Evolutionary conservation across 192 early-diverging fungal genomes (phyloP).

Genomic region (Polychytrium aggregatum): DNA sequence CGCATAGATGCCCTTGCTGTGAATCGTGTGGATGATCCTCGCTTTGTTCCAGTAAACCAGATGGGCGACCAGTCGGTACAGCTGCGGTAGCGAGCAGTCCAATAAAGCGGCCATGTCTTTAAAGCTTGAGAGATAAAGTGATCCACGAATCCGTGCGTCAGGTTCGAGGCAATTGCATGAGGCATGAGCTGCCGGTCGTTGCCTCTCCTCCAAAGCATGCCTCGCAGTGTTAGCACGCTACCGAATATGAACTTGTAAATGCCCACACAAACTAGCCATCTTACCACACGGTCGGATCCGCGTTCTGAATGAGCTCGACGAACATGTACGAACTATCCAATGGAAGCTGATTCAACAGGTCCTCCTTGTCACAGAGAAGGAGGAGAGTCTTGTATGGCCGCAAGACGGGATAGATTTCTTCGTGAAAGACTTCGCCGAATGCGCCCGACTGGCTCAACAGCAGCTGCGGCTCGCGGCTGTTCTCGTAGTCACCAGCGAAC

Average conservation of each 20-base stretch:
- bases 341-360: slow-evolving; percentile 65
- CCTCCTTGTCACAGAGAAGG: slow-evolving; percentile 72
- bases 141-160: no score
- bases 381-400: slow-evolving; percentile 81
- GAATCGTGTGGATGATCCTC: slow-evolving; percentile 76
- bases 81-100: slow-evolving; percentile 89
- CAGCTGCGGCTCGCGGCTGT: no score
- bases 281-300: slow-evolving; percentile 55
- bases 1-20: slow-evolving; percentile 66
- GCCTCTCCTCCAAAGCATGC: no score
- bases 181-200: no score
- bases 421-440: slow-evolving; percentile 4
- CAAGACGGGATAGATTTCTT: slow-evolving; percentile 51
- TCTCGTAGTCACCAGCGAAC: no score
- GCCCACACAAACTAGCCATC: no score
- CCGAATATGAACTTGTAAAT: no score
- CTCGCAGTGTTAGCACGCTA: no score
- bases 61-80: slow-evolving; percentile 82
- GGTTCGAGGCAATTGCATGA: no score
- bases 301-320: slow-evolving; percentile 77
- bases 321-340: slow-evolving; percentile 75
- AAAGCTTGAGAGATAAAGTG: no score
- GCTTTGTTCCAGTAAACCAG: slow-evolving; percentile 90
- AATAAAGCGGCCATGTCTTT: slow-evolving; percentile 68
- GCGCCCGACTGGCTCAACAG: no score